These are phyloP conservation scores for Neckera pumila DNA, from an alignment of 225 moss, liverwort and hornwort species.

Conservation along the genomic window DNA sequence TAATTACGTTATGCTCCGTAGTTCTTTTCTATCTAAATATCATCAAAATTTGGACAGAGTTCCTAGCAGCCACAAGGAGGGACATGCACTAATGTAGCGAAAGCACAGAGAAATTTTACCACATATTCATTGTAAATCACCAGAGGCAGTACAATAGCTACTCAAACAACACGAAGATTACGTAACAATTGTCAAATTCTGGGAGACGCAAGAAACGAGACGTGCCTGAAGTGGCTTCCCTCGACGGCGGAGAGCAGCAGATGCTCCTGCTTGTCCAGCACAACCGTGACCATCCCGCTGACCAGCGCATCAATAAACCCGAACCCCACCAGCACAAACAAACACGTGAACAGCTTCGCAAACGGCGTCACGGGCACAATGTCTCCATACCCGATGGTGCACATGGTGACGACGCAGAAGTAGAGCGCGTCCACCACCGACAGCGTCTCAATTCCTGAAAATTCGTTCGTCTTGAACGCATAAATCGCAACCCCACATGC, in stretches of 20 bases:
- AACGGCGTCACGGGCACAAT: constrained; percentile 63
- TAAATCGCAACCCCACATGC: constrained; percentile 48
- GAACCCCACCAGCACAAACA: constrained; percentile 66
- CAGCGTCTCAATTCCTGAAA: constrained; percentile 40
- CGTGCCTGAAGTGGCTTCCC: constrained; percentile 47
- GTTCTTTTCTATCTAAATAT: not conserved
- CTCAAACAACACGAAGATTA: not conserved
- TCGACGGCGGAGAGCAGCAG: constrained; percentile 56
- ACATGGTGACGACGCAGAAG: constrained; percentile 95
- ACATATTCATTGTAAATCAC: not conserved
- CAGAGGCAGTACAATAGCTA: not conserved
- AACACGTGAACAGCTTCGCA: constrained; percentile 59
- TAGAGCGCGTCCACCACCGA: constrained; percentile 68
- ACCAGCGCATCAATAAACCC: constrained; percentile 76
- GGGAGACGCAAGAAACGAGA: not conserved
- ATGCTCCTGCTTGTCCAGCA: constrained; percentile 76
- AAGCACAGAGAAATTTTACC: not conserved
- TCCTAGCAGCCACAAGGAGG: not conserved
- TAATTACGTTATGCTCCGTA: not conserved
- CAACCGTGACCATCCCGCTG: constrained; percentile 68
- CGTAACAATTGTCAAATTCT: not conserved
- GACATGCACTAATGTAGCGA: not conserved
- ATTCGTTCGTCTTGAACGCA: constrained; percentile 42
- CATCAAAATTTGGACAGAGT: not conserved
- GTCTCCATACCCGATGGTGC: constrained; percentile 94